Percentiles rank a stretch among this genome's conserved stretches.
Conservation (phyloP, 495 filamentous ascomycete species). For the Penicillium turbatum region DNA sequence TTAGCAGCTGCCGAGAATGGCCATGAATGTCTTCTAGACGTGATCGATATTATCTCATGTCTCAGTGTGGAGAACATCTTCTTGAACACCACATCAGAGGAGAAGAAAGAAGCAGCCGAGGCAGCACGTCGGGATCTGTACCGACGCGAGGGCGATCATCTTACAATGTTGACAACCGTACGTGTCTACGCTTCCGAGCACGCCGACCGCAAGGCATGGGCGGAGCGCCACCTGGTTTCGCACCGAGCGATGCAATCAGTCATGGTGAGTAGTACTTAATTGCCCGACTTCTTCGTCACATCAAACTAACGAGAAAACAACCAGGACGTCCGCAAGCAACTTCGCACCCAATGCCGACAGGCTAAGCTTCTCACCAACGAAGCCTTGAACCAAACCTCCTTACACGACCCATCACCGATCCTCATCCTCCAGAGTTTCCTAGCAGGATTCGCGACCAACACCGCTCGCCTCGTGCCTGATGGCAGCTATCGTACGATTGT, state of each 20-base stretch:
- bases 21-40: conserved; percentile 68
- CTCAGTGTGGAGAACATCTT: conserved; percentile 89
- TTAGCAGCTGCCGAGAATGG: conserved; percentile 71
- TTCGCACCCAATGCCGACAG: conserved; percentile 59
- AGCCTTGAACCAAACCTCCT: conserved; percentile 9
- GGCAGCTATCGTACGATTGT: conserved; percentile 78
- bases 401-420: conserved; percentile 35
- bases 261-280: conserved; percentile 49
- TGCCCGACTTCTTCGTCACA: neutral
- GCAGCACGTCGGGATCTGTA: conserved; percentile 66
- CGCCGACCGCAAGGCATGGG: conserved; percentile 70
- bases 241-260: conserved; percentile 77
- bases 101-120: conserved; percentile 73
- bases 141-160: conserved; percentile 80
- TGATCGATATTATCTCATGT: conserved; percentile 87
- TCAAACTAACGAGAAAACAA: conserved; percentile 4
- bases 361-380: conserved; percentile 36
- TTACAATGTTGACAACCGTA: conserved; percentile 81
- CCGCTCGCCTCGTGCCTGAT: conserved; percentile 77
- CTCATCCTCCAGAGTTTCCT: conserved; percentile 75
- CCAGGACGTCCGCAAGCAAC: conserved; percentile 81
- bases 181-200: conserved; percentile 75
- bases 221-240: conserved; percentile 69
- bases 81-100: conserved; percentile 72
- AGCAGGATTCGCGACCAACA: conserved; percentile 74